phyloP scores from a whole-genome alignment of 306 rosid species.

The Glycine soja region DNA sequence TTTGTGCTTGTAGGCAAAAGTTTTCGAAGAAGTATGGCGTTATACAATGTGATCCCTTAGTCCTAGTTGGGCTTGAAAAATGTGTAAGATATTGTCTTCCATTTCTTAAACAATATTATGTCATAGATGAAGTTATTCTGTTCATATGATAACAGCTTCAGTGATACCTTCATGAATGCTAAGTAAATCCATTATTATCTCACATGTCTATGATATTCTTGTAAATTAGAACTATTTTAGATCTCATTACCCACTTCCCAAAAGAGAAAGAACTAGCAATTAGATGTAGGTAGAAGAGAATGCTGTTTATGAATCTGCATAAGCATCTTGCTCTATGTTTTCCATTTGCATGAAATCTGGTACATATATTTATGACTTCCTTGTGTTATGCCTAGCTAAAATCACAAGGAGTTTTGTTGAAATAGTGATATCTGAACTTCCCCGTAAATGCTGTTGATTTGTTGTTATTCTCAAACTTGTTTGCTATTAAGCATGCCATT shows the following conservation, averaged over 20 bases:
- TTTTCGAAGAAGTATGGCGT: constrained; percentile 77
- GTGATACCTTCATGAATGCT: constrained; percentile 14
- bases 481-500: constrained; percentile 36
- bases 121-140: not conserved
- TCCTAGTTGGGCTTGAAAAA: constrained; percentile 78
- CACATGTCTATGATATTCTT: not conserved
- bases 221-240: constrained; percentile 5
- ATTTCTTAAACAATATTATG: constrained; percentile 18
- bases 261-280: constrained; percentile 6
- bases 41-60: constrained; percentile 78
- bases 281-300: constrained; percentile 8
- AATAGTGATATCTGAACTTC: constrained; percentile 14
- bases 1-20: constrained; percentile 68
- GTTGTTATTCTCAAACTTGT: constrained; percentile 20
- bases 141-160: constrained; percentile 6
- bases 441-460: not conserved
- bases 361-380: constrained; percentile 6
- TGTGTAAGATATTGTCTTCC: constrained; percentile 55
- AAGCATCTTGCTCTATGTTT: constrained; percentile 13
- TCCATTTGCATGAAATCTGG: not conserved
- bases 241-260: not conserved
- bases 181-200: constrained; percentile 36
- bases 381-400: not conserved
- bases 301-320: not conserved
- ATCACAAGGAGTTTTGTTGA: constrained; percentile 1